These are phyloP conservation scores for Aureobasidium sp. DNA, from an alignment of 2,329 filamentous ascomycete species.

Conservation along the genomic window DNA sequence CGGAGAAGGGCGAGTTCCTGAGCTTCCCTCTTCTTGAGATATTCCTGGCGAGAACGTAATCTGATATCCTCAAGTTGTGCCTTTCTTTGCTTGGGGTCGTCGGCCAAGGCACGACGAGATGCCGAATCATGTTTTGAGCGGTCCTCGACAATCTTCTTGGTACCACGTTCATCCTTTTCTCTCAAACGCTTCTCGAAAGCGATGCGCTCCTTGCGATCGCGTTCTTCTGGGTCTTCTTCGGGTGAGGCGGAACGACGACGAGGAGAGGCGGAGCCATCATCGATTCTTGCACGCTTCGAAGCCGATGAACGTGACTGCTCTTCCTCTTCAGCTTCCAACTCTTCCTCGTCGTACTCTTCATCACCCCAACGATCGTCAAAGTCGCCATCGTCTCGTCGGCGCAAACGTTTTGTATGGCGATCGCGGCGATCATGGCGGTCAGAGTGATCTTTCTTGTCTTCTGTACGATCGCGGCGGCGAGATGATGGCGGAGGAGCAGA, in stretches of 20 bases:
- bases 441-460: slow-evolving; percentile 30
- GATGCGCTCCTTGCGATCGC: slow-evolving; percentile 67
- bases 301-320: slow-evolving; percentile 61
- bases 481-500: slow-evolving; percentile 18
- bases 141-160: slow-evolving; percentile 59
- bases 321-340: slow-evolving; percentile 34
- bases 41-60: slow-evolving; percentile 80
- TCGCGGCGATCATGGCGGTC: slow-evolving; percentile 15
- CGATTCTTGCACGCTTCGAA: slow-evolving; percentile 62
- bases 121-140: slow-evolving; percentile 47
- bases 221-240: slow-evolving; percentile 36
- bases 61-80: slow-evolving; percentile 75
- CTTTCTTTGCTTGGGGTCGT: slow-evolving; percentile 59
- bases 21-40: slow-evolving; percentile 84
- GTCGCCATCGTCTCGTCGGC: slow-evolving; percentile 46
- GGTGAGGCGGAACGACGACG: slow-evolving; percentile 20
- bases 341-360: slow-evolving; percentile 53
- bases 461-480: slow-evolving; percentile 31
- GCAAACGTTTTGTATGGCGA: slow-evolving; percentile 38
- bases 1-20: slow-evolving; percentile 80
- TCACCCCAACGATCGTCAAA: slow-evolving; percentile 79
- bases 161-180: slow-evolving; percentile 61
- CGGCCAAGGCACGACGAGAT: slow-evolving; percentile 55
- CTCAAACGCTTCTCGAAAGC: slow-evolving; percentile 71
- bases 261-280: slow-evolving; percentile 42